Conservation (phyloP, 257 asterid species). For the Datura wrightii region DNA sequence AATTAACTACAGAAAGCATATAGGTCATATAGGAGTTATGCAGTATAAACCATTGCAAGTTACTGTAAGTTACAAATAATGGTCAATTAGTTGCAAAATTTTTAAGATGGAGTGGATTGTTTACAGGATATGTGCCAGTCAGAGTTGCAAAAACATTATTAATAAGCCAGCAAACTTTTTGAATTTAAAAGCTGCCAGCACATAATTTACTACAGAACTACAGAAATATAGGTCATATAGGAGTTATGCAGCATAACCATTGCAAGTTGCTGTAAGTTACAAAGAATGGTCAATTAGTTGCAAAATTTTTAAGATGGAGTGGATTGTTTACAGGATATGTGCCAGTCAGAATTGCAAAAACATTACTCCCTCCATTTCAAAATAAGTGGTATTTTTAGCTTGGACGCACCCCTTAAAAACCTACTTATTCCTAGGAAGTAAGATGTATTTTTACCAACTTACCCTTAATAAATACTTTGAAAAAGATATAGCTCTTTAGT, state of each 20-base stretch:
- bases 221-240: conserved; percentile 2
- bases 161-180: neutral
- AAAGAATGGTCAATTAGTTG: conserved; percentile 3
- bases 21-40: neutral
- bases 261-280: conserved; percentile 18
- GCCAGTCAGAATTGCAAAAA: neutral
- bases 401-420: too few relatives aligned
- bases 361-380: too few relatives aligned
- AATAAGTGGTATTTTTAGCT: too few relatives aligned
- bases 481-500: too few relatives aligned
- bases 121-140: neutral
- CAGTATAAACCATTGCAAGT: conserved; percentile 7
- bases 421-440: too few relatives aligned
- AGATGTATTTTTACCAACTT: too few relatives aligned
- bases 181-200: too few relatives aligned
- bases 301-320: neutral
- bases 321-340: neutral
- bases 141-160: neutral
- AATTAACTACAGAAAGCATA: neutral
- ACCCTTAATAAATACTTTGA: too few relatives aligned
- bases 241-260: neutral
- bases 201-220: neutral
- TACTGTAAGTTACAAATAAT: neutral
- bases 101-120: conserved; percentile 10
- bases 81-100: neutral